Base-by-base conservation (phyloP, 768 basidiomycete genomes). In the Amanita pseudoporphyria region DNA sequence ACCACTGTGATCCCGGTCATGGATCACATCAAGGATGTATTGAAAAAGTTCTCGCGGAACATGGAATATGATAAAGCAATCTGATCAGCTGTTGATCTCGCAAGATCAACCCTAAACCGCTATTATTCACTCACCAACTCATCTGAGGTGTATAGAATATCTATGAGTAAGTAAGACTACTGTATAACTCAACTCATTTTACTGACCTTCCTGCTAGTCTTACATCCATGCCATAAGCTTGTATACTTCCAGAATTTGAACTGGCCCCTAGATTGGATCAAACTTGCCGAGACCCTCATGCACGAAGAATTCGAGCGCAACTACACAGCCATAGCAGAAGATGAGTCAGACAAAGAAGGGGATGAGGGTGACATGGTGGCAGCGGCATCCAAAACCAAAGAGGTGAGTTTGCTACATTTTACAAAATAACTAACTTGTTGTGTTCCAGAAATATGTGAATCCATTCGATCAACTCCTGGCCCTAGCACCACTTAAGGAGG, bases 151-250 rank as follows among this genome's bases (percentile, higher is more conserved):
- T 47, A 47, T 22, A 36, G 46, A 14, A 47, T 47, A 6, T 5
- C 46, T 22, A 47, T 47, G 46, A 32, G 46, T 47, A 26, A 35
- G 46, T 47, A 22, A 16, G 12, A 13, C 6, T 47, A 35, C 45
- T 13, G 7, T 30, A 12, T 35, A 16, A 35, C 6, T 37, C 33
- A 2, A 22, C 4, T 24, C n/a, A 35, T n/a, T 9, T 24, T 47
- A 21, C 31, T 47, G 33, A 37, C 37, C 12, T 3, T 4, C n/a
- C 13, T 43, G 13, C 26, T 24, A 65, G 63, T 64, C 13, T 49
- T 64, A 1, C 60, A 64, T 42, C 62, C 63, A 3, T 37, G 37
- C 1, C 57, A 61, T 51, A 64, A 63, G 45, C 55, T 65, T 1
- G 22, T 43, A 9, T 65, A 65, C 49, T 65, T 64, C 57, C 47